Conservation (phyloP, 139 green algal species). For the Pseudopediastrum boryanum region DNA sequence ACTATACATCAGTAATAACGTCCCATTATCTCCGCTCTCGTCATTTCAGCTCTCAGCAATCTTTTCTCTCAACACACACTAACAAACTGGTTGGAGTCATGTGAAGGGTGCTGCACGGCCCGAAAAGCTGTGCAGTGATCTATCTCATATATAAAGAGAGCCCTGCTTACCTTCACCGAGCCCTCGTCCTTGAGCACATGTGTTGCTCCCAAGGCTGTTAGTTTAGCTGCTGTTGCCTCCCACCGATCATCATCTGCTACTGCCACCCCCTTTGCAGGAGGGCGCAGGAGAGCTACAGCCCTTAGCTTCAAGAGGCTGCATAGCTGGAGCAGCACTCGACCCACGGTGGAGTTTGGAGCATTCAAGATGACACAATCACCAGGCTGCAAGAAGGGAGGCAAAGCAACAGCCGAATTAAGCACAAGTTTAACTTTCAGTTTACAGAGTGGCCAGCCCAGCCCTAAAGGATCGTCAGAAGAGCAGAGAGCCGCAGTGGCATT, state of each 20-base stretch:
- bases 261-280: background rate
- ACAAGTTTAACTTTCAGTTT: too few species aligned
- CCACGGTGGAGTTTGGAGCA: conserved; percentile 81
- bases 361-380: conserved; percentile 92
- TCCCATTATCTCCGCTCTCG: background rate
- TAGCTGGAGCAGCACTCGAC: conserved; percentile 86
- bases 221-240: conserved; percentile 31
- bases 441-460: too few species aligned
- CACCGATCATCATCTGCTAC: background rate
- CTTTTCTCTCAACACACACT: too few species aligned
- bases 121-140: too few species aligned
- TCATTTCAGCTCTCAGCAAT: too few species aligned
- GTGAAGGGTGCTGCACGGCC: too few species aligned
- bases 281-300: conserved; percentile 48
- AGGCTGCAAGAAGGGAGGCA: conserved; percentile 53
- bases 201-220: conserved; percentile 72
- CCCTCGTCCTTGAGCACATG: conserved; percentile 72
- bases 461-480: too few species aligned
- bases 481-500: too few species aligned
- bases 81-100: too few species aligned
- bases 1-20: background rate
- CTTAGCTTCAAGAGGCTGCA: conserved; percentile 79
- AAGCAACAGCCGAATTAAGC: background rate
- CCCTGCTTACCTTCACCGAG: conserved; percentile 58
- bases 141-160: too few species aligned